phyloP scores from a whole-genome alignment of 257 asterid genomes.

The Solanum piurae region DNA sequence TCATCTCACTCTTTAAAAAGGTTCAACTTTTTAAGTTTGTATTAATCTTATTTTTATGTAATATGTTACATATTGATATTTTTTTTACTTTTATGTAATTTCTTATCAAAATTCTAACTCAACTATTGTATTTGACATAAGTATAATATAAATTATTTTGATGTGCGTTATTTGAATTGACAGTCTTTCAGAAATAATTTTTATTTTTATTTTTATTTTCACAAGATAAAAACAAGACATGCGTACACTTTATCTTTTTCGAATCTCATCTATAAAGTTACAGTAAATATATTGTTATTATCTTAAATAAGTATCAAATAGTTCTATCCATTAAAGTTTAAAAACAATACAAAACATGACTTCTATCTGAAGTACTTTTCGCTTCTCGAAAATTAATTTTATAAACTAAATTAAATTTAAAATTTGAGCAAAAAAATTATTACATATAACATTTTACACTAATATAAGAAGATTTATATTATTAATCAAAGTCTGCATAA shows the following conservation, averaged over 20 bases:
- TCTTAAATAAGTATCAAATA: not conserved
- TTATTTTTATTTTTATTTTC: not conserved
- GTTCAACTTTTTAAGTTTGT: constrained; percentile 19
- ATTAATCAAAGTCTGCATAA: not conserved
- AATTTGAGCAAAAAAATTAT: too few relatives aligned
- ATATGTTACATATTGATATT: too few relatives aligned
- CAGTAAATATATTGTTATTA: not conserved
- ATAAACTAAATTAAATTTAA: too few relatives aligned
- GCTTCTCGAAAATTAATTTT: not conserved
- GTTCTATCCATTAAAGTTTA: not conserved
- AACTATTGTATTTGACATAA: not conserved
- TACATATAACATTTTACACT: too few relatives aligned
- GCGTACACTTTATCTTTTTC: not conserved
- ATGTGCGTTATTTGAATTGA: not conserved
- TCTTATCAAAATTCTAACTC: too few relatives aligned
- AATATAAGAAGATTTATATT: not conserved
- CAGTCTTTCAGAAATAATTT: not conserved
- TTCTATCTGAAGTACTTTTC: not conserved
- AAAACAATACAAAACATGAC: not conserved
- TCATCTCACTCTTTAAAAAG: constrained; percentile 39
- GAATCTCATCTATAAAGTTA: not conserved
- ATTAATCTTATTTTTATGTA: not conserved
- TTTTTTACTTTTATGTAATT: too few relatives aligned
- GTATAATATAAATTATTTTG: not conserved
- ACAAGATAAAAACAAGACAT: not conserved